A percentile compares a stretch with the other conserved stretches of the same genome.
These are phyloP conservation scores for Brassica rapa DNA, from an alignment of 345 rosid species.

Conservation along the genomic window DNA sequence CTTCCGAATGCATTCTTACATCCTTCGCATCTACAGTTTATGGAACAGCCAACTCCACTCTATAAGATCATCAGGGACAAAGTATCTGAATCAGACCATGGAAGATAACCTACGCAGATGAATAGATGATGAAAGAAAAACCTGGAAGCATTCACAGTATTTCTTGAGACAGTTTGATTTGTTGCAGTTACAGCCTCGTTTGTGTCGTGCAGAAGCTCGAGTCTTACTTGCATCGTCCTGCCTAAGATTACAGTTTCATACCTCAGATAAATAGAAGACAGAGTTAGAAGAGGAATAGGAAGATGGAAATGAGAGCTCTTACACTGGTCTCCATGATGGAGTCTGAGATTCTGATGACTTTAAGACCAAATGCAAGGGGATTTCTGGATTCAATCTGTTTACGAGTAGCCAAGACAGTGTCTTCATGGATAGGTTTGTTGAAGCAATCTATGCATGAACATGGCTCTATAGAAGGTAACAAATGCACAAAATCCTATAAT, in stretches of 20 bases:
- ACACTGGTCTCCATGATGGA: constrained; percentile 66
- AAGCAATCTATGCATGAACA: constrained; percentile 94
- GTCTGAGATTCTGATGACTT: constrained; percentile 73
- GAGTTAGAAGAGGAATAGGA: background rate
- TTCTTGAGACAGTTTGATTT: constrained; percentile 92
- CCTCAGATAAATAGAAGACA: background rate
- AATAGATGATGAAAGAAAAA: constrained; percentile 37
- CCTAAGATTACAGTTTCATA: constrained; percentile 2
- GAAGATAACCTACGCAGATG: background rate
- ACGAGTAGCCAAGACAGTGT: constrained; percentile 92
- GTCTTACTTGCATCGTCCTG: constrained; percentile 83
- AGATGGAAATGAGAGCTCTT: constrained; percentile 31
- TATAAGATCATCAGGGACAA: constrained; percentile 33
- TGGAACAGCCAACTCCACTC: constrained; percentile 98
- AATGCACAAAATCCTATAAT: no score
- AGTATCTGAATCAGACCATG: constrained; percentile 22
- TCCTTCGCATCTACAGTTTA: constrained; percentile 93
- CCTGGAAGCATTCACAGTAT: constrained; percentile 99
- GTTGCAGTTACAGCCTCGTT: constrained; percentile 97
- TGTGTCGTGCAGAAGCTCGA: constrained; percentile 93
- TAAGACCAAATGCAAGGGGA: constrained; percentile 98
- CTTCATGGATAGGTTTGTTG: constrained; percentile 90
- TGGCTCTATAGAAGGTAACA: constrained; percentile 48
- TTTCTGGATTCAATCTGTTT: constrained; percentile 92
- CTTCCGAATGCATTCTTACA: constrained; percentile 87